These are phyloP conservation scores for Asterochloris sp. DNA, from an alignment of 139 green algal genomes.

Conservation along the genomic window DNA sequence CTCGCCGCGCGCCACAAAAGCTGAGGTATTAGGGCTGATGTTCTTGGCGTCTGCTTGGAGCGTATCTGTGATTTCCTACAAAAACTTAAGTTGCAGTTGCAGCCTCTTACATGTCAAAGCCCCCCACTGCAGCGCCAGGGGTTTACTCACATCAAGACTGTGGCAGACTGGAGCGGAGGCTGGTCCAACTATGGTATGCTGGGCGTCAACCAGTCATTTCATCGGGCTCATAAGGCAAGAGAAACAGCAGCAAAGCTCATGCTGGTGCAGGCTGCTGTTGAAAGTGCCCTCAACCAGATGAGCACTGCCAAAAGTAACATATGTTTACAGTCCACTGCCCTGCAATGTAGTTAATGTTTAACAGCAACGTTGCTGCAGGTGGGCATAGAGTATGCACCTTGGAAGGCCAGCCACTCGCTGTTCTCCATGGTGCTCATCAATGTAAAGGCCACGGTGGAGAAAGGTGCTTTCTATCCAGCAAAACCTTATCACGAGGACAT, in stretches of 20 bases:
- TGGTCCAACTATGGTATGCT: not conserved
- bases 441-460: constrained; percentile 6
- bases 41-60: not conserved
- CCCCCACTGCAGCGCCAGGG: not conserved
- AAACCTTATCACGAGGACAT: constrained; percentile 16
- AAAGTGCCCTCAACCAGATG: too few relatives aligned
- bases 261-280: too few relatives aligned
- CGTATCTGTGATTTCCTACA: not conserved
- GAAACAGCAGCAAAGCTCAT: not conserved
- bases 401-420: constrained; percentile 7
- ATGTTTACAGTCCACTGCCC: too few relatives aligned
- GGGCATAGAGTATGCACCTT: not conserved
- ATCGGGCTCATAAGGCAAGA: not conserved
- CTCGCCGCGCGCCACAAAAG: not conserved
- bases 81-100: too few relatives aligned
- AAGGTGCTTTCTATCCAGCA: not conserved
- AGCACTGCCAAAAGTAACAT: too few relatives aligned
- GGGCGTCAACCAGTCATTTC: not conserved
- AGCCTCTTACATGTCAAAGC: not conserved
- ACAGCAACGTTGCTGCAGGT: not conserved
- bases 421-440: constrained; percentile 3
- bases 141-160: not conserved
- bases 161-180: not conserved
- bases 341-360: not conserved
- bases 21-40: not conserved